Base-by-base conservation (phyloP, 2,329 filamentous ascomycete genomes). In the Spiromastix sp. region DNA sequence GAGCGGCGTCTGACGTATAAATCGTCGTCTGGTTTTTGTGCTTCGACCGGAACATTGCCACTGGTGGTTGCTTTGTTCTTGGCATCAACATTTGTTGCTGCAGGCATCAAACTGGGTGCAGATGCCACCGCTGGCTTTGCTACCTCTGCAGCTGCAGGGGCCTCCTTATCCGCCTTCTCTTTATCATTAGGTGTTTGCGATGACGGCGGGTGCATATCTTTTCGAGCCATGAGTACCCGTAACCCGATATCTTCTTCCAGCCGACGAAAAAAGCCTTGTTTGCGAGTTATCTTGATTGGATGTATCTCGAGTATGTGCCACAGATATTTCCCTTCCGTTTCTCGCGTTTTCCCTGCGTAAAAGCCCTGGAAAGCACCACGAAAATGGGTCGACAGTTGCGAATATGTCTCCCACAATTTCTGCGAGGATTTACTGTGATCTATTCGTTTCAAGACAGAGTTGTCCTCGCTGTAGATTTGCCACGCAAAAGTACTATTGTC, bases 391-490 rank as follows among this genome's bases (percentile, higher is more conserved):
- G 32, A 28, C 12, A 39, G 26, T 12, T 24, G 32, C 21, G 37
- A 35, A 29, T 31, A 39, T n/a, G 15, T 5, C 21, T 21, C 12
- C 37, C 37, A 39, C 3, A 39, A 19, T 5, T 17, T 19, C 10
- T 28, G 12, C 9, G 20, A 5, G 5, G n/a, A n/a, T n/a, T n/a
- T n/a, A n/a, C n/a, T n/a, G n/a, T n/a, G n/a, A n/a, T n/a, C n/a
- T n/a, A n/a, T n/a, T n/a, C n/a, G n/a, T n/a, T n/a, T n/a, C n/a
- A n/a, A n/a, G n/a, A n/a, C n/a, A n/a, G n/a, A 16, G 10, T 35
- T 24, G 21, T 20, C 21, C 17, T 36, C 37, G 15, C 20, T 34
- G 32, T 19, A 30, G 27, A 17, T 20, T 5, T 8, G 11, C 37
- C 28, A 35, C 5, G 21, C 4, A 11, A 15, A 7, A n/a, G 16